phyloP scores from a whole-genome alignment of 768 basidiomycete genomes.

The Pleurotus citrinopileatus region DNA sequence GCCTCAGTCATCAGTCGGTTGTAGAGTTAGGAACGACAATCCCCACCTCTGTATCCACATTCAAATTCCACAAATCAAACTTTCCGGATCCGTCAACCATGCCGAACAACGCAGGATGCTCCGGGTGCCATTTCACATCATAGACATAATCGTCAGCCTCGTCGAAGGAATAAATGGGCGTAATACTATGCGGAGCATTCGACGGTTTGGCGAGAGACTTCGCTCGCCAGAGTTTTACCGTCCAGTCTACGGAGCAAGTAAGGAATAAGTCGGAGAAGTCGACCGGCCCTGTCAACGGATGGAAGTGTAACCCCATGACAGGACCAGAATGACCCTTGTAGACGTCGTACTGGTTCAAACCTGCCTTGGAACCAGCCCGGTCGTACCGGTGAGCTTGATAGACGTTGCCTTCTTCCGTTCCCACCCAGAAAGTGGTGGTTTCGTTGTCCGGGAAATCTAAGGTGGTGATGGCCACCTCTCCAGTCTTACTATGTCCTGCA shows the following conservation, averaged over 20 bases:
- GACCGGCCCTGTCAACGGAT: constrained; percentile 85
- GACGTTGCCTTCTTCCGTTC: constrained; percentile 96
- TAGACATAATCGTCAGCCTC: constrained; percentile 99
- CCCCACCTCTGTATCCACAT: constrained; percentile 92
- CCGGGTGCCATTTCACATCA: constrained; percentile 97
- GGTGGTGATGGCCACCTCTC: constrained; percentile 91
- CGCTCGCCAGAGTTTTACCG: constrained; percentile 93
- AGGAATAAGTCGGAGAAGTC: constrained; percentile 97
- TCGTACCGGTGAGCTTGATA: constrained; percentile 98
- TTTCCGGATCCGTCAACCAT: constrained; percentile 92
- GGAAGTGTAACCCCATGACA: constrained; percentile 93
- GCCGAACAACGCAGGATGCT: constrained; percentile 92
- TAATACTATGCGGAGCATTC: constrained; percentile 52
- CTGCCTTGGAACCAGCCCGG: constrained; percentile 94
- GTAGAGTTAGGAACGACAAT: neutral
- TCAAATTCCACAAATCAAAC: constrained; percentile 98
- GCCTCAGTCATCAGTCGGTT: neutral
- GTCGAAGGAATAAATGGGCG: constrained; percentile 90
- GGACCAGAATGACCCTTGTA: constrained; percentile 94
- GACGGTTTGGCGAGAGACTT: constrained; percentile 76
- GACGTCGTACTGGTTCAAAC: constrained; percentile 88
- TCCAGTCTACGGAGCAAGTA: constrained; percentile 95
- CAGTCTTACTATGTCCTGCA: constrained; percentile 92
- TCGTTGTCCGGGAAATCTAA: constrained; percentile 96
- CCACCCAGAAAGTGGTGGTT: constrained; percentile 95